A percentile compares a stretch with the other conserved stretches of the same genome.
Conservation (phyloP, 148 eudicot genomes). For the Chenopodium suecicum region DNA sequence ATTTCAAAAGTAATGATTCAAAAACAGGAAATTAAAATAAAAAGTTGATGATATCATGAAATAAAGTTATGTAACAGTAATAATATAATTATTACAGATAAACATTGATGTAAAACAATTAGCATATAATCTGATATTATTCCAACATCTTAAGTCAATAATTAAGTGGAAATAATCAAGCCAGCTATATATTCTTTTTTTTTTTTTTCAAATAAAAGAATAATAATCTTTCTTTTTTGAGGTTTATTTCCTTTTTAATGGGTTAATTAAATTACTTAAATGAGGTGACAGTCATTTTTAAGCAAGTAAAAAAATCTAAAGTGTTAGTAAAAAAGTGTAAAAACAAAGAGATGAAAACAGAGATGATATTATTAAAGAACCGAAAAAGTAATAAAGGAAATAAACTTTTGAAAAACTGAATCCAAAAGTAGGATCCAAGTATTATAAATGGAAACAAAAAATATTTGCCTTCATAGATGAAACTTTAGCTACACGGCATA, state of each 20-base stretch:
- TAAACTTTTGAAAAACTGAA: slow-evolving; percentile 32
- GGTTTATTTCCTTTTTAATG: slow-evolving; percentile 5
- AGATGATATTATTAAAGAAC: slow-evolving; percentile 26
- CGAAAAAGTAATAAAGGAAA: slow-evolving; percentile 22
- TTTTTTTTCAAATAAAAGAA: neutral
- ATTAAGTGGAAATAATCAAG: slow-evolving; percentile 1
- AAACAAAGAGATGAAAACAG: slow-evolving; percentile 20
- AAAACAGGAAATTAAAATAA: slow-evolving; percentile 10
- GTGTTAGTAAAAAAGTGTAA: slow-evolving; percentile 1
- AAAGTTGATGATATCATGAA: neutral
- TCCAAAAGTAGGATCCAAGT: slow-evolving; percentile 24
- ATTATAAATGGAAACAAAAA: neutral
- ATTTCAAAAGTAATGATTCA: slow-evolving; percentile 18
- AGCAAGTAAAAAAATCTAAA: slow-evolving; percentile 7
- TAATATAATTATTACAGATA: neutral
- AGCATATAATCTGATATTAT: slow-evolving; percentile 20
- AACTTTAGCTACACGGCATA: slow-evolving; percentile 28
- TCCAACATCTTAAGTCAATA: slow-evolving; percentile 10
- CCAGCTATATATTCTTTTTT: neutral
- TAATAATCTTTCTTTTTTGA: neutral
- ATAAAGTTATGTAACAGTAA: slow-evolving; percentile 1
- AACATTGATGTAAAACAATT: slow-evolving; percentile 7
- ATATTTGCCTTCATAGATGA: slow-evolving; percentile 8
- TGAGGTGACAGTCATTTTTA: slow-evolving; percentile 12
- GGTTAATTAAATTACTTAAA: neutral